Evolutionary conservation across 805 yeast species (phyloP).

Genomic region (Candida dendrica): DNA sequence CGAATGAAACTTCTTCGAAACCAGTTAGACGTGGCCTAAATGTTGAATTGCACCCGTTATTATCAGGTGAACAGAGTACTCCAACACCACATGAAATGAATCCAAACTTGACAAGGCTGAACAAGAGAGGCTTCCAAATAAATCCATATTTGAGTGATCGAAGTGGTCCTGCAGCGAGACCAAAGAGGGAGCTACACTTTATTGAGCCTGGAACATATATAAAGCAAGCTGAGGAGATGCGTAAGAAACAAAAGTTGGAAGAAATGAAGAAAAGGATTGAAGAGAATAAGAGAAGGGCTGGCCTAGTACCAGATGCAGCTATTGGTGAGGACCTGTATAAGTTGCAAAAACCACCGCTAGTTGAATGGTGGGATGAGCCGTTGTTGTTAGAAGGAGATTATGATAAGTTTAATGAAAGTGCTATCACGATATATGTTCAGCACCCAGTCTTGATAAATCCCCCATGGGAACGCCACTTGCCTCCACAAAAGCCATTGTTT

Average conservation of each 20-base stretch:
- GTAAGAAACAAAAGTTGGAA: slow-evolving; percentile 31
- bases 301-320: slow-evolving; percentile 38
- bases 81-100: slow-evolving; percentile 5
- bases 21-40: slow-evolving; percentile 13
- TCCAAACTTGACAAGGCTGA: slow-evolving; percentile 16
- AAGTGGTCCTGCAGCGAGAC: slow-evolving; percentile 12
- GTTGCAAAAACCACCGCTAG: slow-evolving; percentile 44
- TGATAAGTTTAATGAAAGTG: slow-evolving; percentile 30
- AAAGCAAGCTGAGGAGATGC: slow-evolving; percentile 30
- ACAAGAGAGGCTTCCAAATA: slow-evolving; percentile 17
- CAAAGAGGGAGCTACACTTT: slow-evolving; percentile 38
- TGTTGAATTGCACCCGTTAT: slow-evolving; percentile 24
- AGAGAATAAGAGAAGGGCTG: slow-evolving; percentile 32
- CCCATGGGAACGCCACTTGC: slow-evolving; percentile 44
- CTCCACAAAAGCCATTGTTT: slow-evolving; percentile 39
- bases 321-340: slow-evolving; percentile 52
- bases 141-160: slow-evolving; percentile 28
- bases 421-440: slow-evolving; percentile 63
- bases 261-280: slow-evolving; percentile 27
- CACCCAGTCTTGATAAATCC: slow-evolving; percentile 70
- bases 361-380: slow-evolving; percentile 89
- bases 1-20: not conserved
- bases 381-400: slow-evolving; percentile 35
- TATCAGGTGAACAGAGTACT: slow-evolving; percentile 12
- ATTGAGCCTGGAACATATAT: slow-evolving; percentile 61